Evolutionary conservation across 1,139 yeast species (phyloP), one percentile per base, ranked within the genome.

Genomic region (Debaryomycetaceae sp.): DNA sequence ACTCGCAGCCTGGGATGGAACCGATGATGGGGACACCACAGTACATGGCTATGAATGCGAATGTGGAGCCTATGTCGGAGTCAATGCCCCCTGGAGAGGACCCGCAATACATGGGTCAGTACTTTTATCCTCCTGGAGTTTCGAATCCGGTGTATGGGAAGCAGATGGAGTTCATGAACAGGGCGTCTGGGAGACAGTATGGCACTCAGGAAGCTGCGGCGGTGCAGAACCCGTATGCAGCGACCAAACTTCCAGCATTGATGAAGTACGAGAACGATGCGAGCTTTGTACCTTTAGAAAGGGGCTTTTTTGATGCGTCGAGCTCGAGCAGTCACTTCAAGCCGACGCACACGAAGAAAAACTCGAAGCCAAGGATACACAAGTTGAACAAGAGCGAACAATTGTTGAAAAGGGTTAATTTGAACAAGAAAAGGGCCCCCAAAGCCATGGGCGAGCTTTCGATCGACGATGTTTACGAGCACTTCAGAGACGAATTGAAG

Each of bases 341-440:
- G 41, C 74, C 74, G 5, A 61, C 56, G 5, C 63, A 61, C 34
- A 66, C 73, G 8, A 68, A 68, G 44, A 55, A 56, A 42, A 67
- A 67, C 46, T 51, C 62, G 13, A 57, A 60, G 30, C 74, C 74
- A 1, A 49, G 71, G 22, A 67, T 68, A 43, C 58, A 66, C 46
- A 65, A 65, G 43, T 53, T 67, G 19, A 51, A 48, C 36, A 45
- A 45, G 36, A 42, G 34, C 31, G 40, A 35, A 17, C 33, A 34
- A 34, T 11, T 22, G 3, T 22, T 36, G 30, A 43, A 43, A 19
- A 35, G 43, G 30, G 39, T 41, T 8, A 14, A 35, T 16, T 9
- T 35, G 5, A 42, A 33, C 17, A 31, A 35, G 32, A 31, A 37
- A 6, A 40, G 40, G 26, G 18, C 13, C 17, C 17, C 26, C 5